Evolutionary conservation across 768 basidiomycete species (phyloP).

Genomic region (Mycena capillaripes): DNA sequence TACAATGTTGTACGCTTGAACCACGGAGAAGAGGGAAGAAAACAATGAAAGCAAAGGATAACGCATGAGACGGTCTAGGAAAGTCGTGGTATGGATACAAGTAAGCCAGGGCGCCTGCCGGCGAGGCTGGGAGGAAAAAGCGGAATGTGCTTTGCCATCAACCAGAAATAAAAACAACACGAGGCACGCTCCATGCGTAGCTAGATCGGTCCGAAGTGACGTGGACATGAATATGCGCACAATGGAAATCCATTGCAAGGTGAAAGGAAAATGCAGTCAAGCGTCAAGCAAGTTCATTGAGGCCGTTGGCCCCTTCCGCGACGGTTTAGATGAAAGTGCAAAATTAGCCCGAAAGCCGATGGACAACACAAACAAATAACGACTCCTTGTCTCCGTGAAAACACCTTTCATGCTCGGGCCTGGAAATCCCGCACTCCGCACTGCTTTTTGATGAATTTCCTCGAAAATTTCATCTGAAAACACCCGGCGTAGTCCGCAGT

Average conservation of each 20-base stretch:
- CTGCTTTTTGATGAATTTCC: too few relatives aligned
- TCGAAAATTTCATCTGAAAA: too few relatives aligned
- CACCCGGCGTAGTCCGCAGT: too few relatives aligned
- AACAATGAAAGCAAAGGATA: constrained; percentile 20
- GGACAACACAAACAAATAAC: not conserved
- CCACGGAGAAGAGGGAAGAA: constrained; percentile 16
- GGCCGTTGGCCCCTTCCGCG: not conserved
- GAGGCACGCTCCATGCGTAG: constrained; percentile 23
- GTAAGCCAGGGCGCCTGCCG: constrained; percentile 22
- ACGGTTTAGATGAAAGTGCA: not conserved
- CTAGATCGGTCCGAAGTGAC: constrained; percentile 13
- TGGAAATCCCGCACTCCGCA: too few relatives aligned
- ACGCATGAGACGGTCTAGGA: constrained; percentile 21
- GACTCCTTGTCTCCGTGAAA: too few relatives aligned
- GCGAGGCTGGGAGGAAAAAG: constrained; percentile 28
- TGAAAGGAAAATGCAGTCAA: not conserved
- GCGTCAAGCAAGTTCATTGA: not conserved
- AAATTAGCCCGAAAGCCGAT: not conserved
- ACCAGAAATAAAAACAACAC: constrained; percentile 32
- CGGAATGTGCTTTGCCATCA: constrained; percentile 23
- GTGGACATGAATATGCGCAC: not conserved
- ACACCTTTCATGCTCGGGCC: too few relatives aligned
- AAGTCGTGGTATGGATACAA: constrained; percentile 31
- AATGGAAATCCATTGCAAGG: not conserved
- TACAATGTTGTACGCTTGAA: constrained; percentile 48